Evolutionary conservation across 2,329 filamentous ascomycete species (phyloP), one percentile per base, ranked within the genome.

Genomic region (Arthrocladium fulminans): DNA sequence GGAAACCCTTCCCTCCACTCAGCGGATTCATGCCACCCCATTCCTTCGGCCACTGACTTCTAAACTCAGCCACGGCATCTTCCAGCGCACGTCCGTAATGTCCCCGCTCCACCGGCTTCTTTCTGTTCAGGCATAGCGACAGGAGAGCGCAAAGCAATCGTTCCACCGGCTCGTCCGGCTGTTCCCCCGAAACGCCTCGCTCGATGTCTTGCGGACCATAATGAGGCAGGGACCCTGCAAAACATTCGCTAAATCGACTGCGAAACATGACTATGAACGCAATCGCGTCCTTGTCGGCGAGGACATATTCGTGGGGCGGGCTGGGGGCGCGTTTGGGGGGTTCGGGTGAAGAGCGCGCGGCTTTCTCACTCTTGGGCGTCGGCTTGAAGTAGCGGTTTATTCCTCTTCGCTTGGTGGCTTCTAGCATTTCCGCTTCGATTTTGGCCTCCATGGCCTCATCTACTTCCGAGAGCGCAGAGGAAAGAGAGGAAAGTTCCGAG

Each of bases 191-290:
- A 45, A 96, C 79, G 45, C 92, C 92, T 65, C 78, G 77, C 68
- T 98, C 92, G 52, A 98, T 79, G 67, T 98, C 94, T 68, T 98
- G 90, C 10, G 92, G 92, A 19, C 92, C 92, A 58, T 94, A 88
- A 64, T 95, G 86, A 56, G 86, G 76, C 29, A 94, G 75, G 25
- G 88, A 92, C 67, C 88, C 84, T 41, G 89, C 84, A 58, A 98
- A 92, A 52, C 81, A 84, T 52, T 95, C 88, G 68, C 78, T 82
- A 68, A 98, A 97, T 62, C 92, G 87, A 67, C 86, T 85, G 66
- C 90, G 82, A 70, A 97, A 98, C 87, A 95, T 96, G 58, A 97
- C 88, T 67, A 98, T 86, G 70, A 98, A 96, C 88, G 90, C 85
- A 70, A 97, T 89, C 63, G 92, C 85, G 54, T 85, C 78, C 66